Evolutionary conservation across 2,329 filamentous ascomycete genomes (phyloP).

Genomic region (Pochonia chlamydosporia): DNA sequence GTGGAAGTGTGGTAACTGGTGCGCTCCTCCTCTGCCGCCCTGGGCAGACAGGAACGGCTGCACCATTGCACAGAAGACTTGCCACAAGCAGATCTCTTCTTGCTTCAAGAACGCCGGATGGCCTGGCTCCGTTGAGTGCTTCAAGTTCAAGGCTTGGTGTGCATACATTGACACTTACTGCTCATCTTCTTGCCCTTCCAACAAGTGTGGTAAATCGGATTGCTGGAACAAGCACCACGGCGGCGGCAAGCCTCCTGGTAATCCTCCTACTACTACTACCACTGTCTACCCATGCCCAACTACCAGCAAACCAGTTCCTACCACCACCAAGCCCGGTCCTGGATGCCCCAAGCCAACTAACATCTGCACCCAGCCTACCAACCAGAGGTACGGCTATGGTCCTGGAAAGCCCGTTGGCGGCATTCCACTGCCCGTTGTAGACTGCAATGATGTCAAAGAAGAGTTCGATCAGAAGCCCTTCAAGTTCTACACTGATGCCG

Average conservation of each 20-base stretch:
- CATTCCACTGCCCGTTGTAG: slow-evolving; percentile 46
- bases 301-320: slow-evolving; percentile 21
- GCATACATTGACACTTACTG: slow-evolving; percentile 39
- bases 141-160: slow-evolving; percentile 46
- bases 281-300: slow-evolving; percentile 27
- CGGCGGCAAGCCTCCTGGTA: slow-evolving; percentile 22
- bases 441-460: slow-evolving; percentile 44
- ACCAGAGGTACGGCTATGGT: slow-evolving; percentile 59
- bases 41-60: slow-evolving; percentile 39
- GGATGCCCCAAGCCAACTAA: slow-evolving; percentile 41
- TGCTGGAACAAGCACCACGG: slow-evolving; percentile 38
- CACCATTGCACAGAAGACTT: slow-evolving; percentile 35
- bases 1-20: slow-evolving; percentile 51
- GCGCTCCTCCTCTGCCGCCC: slow-evolving; percentile 41
- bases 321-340: slow-evolving; percentile 23
- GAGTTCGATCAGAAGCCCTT: slow-evolving; percentile 39
- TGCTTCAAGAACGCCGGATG: slow-evolving; percentile 48
- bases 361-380: slow-evolving; percentile 48
- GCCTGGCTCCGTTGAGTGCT: slow-evolving; percentile 43
- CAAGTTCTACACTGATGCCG: slow-evolving; percentile 44
- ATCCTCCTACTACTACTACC: slow-evolving; percentile 22
- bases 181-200: slow-evolving; percentile 25
- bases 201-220: slow-evolving; percentile 34
- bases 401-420: slow-evolving; percentile 53
- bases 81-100: slow-evolving; percentile 39